Conservation (phyloP, 176 grass and related monocot species). For the Tuctoria greenei region DNA sequence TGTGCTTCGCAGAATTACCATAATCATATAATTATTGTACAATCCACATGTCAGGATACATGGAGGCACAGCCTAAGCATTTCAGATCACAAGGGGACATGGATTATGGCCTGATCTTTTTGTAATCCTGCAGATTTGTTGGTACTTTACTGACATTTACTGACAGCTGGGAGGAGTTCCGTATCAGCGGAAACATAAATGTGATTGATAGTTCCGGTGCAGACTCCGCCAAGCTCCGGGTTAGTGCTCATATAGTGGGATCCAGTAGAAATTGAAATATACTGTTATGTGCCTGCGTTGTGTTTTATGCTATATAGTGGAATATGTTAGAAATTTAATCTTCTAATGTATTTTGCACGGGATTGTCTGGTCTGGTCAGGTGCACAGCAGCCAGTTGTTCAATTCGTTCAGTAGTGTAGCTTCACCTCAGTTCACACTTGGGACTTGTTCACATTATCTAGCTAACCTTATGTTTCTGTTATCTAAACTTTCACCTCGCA, state of each 20-base stretch:
- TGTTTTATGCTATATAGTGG: too few species aligned
- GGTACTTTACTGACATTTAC: slow-evolving; percentile 98
- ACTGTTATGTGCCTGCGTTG: too few species aligned
- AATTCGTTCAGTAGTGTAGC: not conserved
- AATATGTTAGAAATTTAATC: not conserved
- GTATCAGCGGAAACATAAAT: slow-evolving; percentile 76
- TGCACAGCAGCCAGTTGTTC: not conserved
- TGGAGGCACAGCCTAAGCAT: not conserved
- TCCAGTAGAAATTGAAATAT: not conserved
- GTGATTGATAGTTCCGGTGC: slow-evolving; percentile 57
- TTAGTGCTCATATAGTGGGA: slow-evolving; percentile 36
- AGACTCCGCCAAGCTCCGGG: slow-evolving; percentile 71
- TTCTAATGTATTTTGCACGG: not conserved
- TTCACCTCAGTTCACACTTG: not conserved
- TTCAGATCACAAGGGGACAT: not conserved
- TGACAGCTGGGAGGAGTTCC: slow-evolving; percentile 92
- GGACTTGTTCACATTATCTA: not conserved
- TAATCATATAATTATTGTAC: too few species aligned
- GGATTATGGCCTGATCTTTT: not conserved
- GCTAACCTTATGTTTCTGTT: not conserved
- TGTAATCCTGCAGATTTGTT: slow-evolving; percentile 69
- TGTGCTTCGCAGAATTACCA: slow-evolving; percentile 17
- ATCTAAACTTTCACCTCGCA: not conserved
- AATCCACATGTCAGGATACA: slow-evolving; percentile 5
- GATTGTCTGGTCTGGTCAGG: not conserved